A percentile compares a stretch with the other conserved stretches of the same genome.
Conservation (phyloP, 805 yeast genomes). For the Tetrapisispora iriomotensis region DNA sequence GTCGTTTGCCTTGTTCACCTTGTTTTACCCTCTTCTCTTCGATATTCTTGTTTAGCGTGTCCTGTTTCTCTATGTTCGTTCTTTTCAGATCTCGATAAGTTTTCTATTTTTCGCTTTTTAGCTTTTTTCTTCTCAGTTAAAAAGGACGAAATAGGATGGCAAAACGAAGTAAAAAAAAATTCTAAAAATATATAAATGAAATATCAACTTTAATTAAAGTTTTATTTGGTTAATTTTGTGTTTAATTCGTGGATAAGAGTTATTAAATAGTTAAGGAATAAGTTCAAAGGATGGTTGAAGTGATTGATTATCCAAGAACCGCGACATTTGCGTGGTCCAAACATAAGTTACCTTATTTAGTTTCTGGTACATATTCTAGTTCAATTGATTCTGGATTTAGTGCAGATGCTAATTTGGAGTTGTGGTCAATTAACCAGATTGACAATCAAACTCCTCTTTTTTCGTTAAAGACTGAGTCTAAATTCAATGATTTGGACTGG, state of each 20-base stretch:
- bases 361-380: constrained; percentile 92
- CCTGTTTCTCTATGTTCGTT: too few species aligned
- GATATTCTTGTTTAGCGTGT: neutral
- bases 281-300: constrained; percentile 50
- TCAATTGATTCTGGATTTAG: constrained; percentile 85
- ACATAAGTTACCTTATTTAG: constrained; percentile 61
- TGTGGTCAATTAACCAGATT: constrained; percentile 58
- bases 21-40: neutral
- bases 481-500: constrained; percentile 82
- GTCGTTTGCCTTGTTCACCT: neutral
- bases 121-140: too few species aligned
- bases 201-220: too few species aligned
- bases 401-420: constrained; percentile 63
- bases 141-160: too few species aligned
- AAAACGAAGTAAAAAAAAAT: too few species aligned
- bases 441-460: constrained; percentile 33
- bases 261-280: neutral
- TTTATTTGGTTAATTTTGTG: too few species aligned
- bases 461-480: constrained; percentile 41
- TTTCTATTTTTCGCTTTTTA: too few species aligned
- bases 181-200: too few species aligned
- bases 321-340: constrained; percentile 97
- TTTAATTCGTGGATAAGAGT: too few species aligned
- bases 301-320: constrained; percentile 73
- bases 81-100: too few species aligned